Base-by-base conservation (phyloP, 352 stramenopile genomes). In the Phytopythium litorale region DNA sequence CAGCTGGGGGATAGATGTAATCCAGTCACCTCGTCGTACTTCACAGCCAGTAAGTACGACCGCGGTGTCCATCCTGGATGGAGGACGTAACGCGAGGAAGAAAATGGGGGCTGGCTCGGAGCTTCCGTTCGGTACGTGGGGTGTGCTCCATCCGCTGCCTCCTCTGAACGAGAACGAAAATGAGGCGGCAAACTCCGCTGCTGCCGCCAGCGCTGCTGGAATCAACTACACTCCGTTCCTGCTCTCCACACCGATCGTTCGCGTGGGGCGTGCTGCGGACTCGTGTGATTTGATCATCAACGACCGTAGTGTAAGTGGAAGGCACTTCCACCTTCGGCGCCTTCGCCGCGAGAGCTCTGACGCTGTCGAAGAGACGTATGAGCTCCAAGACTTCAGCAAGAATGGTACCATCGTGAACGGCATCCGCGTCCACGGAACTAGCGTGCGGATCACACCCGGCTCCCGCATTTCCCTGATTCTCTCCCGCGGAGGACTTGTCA, bases 321-420 rank as follows among this genome's bases (percentile, higher is more conserved):
- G 83, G 8, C 87, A 96, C 54, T 96, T 96, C 45, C 86, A 94
- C 55, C 63, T 96, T 42, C 81, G 87, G 9, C 79, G 84, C 16
- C 62, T 91, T 8, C 75, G 81, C 0, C 74, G 75, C 30, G 86
- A 92, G 48, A 60, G 56, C 21, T 73, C 54, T n/a, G 75, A 88
- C 13, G 58, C 45, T 16, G 35, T 58, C 0, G 82, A 92, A 54
- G 81, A 92, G 23, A 84, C 78, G 40, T 94, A 76, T 49, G 87
- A 96, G 59, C 71, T 96, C 19, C 85, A 94, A 67, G 87, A 96
- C 33, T 95, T 94, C 55, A 94, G 85, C 62, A 96, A 96, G 63
- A 96, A 96, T 49, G 87, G 87, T 3, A 96, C 85, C 0, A 94
- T 96, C 28, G 87, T 96, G 2, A 93, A 96, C 48, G 87, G 87